Base-by-base conservation (phyloP, 176 grass and related monocot species). In the Carex myosuroides region DNA sequence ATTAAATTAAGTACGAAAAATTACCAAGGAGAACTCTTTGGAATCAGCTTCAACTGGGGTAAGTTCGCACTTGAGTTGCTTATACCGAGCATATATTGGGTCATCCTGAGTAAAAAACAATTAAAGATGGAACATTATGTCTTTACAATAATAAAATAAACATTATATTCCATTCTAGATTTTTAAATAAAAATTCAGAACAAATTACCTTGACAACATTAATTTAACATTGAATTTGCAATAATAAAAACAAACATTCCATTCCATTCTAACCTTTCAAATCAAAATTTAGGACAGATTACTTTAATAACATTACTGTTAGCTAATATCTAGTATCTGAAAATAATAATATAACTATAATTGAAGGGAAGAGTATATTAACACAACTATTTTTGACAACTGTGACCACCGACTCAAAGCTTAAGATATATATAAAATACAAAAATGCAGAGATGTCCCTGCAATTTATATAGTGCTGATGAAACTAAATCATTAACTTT, bases 11-110 rank as follows among this genome's bases (percentile, higher is more conserved):
- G 37, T 44, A 71, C 1, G 0, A 6, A 1, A 76, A 48, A 87
- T 87, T 94, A 98, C 95, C 95, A 94, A 87, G 66, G 89, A 91
- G 59, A 87, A 98, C 71, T 94, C 92, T 46, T 91, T 75, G 33
- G 91, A 91, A 83, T 87, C 84, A 70, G 80, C 84, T 90, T 94
- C 89, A 30, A 98, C 59, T 84, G 92, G 88, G 60, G 80, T 46
- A 71, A 94, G 83, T 62, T 94, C 89, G 91, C 95, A 98, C 42
- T 79, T 87, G 79, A 98, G 86, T 85, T 91, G 95, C 81, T 98
- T 83, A 87, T 98, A 98, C 46, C 86, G 88, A 81, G 81, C 84
- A 44, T 89, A 90, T 26, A 94, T 67, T 76, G 95, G 95, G 70
- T 94, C 92, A 80, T 93, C 92, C 90, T 97, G 71, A 80, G 86